Base-by-base conservation (phyloP, 176 grass and related monocot species). In the Bonia amplexicaulis region DNA sequence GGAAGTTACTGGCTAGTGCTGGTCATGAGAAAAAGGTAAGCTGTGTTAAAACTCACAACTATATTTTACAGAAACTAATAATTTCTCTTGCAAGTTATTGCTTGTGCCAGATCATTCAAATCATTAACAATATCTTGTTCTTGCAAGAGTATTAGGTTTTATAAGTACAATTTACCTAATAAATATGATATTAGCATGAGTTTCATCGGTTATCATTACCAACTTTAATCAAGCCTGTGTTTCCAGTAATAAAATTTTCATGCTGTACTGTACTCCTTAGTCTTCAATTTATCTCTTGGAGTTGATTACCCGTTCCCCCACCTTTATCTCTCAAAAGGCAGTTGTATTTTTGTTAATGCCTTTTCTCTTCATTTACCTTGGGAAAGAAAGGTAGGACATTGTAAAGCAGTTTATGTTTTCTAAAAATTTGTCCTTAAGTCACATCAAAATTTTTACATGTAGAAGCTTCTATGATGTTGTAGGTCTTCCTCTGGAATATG, bases 1-100 rank as follows among this genome's bases (percentile, higher is more conserved):
- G 90, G 69, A 95, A 92, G 76, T 85, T 92, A 65, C 85, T 95
- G 55, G 93, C 93, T 75, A 92, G 90, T 60, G 93, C 93, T 42
- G 93, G 93, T 53, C 93, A 95, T 87, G 93, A 95, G 66, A 95
- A 92, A 82, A 95, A 92, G 90, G 93, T 95, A 82, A 78, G 55
- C 70, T 77, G 31, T 67, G 17, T 58, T 39, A 68, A 23, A 23
- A 60, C 59, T 81, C 65, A 3, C 2, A 25, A 73, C 63, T 82
- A 58, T 80, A 89, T 66, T 81, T 23, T 5, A 26, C 15, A 19
- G 19, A n/a, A 25, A 17, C 54, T 45, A 42, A 63, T 63, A 71
- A 68, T 65, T 81, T 72, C 20, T 57, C 25, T 57, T 64, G 64
- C 19, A 82, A 83, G 17, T 73, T 83, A 14, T 44, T 74, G 69